These are phyloP conservation scores for Aureobasidium leucospermi DNA, from an alignment of 2,329 filamentous ascomycete genomes.

Conservation along the genomic window DNA sequence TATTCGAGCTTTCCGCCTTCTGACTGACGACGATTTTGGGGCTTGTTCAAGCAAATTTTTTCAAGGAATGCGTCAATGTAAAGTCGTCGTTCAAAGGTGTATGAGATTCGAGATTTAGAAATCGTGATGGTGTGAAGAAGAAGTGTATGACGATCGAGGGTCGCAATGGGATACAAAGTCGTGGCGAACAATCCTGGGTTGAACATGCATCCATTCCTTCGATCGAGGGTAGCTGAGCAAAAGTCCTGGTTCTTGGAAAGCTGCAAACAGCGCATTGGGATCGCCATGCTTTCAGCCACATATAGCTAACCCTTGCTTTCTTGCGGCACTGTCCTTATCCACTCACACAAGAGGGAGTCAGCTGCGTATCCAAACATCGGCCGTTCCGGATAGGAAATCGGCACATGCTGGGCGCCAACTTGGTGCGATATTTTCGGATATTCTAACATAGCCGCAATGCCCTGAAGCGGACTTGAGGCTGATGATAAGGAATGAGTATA, in stretches of 20 bases:
- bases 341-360: not conserved
- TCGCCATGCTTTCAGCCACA: slow-evolving; percentile 5
- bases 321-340: not conserved
- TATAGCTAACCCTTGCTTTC: not conserved
- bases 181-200: slow-evolving; percentile 8
- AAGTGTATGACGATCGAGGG: not conserved
- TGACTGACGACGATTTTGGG: not conserved
- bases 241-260: slow-evolving; percentile 5
- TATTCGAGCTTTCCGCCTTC: not conserved
- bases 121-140: not conserved
- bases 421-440: not conserved
- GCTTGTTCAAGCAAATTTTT: not conserved
- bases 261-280: slow-evolving; percentile 1
- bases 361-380: not conserved
- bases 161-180: slow-evolving; percentile 6
- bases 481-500: not conserved
- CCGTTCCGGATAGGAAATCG: not conserved
- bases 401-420: not conserved
- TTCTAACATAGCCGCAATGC: not conserved
- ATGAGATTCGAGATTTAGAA: not conserved
- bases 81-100: not conserved
- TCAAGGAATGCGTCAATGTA: slow-evolving; percentile 1
- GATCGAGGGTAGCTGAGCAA: not conserved
- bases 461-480: not conserved
- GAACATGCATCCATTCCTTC: slow-evolving; percentile 8